Percentiles rank a stretch among this genome's conserved stretches.
Conservation (phyloP, 1,139 yeast species). For the Pichia terricola region DNA sequence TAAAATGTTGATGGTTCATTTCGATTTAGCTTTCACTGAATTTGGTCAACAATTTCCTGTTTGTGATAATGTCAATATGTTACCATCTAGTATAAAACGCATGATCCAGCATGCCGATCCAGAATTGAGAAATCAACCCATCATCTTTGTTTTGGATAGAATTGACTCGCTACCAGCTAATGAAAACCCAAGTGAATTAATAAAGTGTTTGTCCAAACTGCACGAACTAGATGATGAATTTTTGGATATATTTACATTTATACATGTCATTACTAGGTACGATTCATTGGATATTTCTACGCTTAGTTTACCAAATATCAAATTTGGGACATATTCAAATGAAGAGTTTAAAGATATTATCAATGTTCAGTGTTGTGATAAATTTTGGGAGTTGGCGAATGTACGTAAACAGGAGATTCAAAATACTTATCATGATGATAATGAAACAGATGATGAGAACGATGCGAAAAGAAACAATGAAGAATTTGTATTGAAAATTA, state of each 20-base stretch:
- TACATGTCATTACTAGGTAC: conserved; percentile 18
- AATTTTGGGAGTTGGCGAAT: conserved; percentile 11
- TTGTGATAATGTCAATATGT: conserved; percentile 19
- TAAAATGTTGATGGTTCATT: conserved; percentile 10
- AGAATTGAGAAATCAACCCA: conserved; percentile 5
- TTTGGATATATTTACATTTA: conserved; percentile 15
- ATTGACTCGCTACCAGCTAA: conserved; percentile 17
- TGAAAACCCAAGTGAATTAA: conserved; percentile 19
- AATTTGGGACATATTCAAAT: conserved; percentile 15
- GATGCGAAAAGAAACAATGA: background rate
- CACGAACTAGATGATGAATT: conserved; percentile 19
- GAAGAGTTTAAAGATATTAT: conserved; percentile 19
- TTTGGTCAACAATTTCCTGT: conserved; percentile 6
- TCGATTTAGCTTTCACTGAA: conserved; percentile 7
- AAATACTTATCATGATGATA: background rate
- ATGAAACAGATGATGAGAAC: background rate
- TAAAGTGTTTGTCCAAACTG: conserved; percentile 17
- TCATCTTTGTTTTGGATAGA: conserved; percentile 21
- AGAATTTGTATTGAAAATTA: background rate
- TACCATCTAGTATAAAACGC: conserved; percentile 19
- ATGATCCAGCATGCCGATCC: conserved; percentile 5
- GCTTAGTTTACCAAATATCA: conserved; percentile 16
- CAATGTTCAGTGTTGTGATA: conserved; percentile 6
- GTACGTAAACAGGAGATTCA: background rate
- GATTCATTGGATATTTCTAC: conserved; percentile 20